Evolutionary conservation across 1,284 basidiomycete species (phyloP), one percentile per base, ranked within the genome.

Genomic region (Ustilago trichophora): DNA sequence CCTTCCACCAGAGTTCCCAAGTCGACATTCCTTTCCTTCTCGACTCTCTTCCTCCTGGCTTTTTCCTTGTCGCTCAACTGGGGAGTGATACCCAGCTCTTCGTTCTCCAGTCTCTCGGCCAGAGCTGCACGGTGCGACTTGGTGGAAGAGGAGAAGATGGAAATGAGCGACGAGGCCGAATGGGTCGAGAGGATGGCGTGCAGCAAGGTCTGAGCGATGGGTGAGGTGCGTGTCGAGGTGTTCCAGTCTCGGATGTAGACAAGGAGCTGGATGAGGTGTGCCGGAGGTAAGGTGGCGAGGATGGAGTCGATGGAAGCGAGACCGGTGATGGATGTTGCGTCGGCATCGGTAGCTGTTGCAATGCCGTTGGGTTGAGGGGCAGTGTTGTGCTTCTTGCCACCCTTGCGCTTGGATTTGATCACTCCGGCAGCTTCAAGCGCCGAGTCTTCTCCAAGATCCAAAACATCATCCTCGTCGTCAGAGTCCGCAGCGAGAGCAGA

Each of bases 211-310:
- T 99, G 95, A 1, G 96, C 95, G 34, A 96, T 86, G n/a, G 84
- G 83, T 58, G 90, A 89, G 19, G 92, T 93, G 76, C 89, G 89
- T 6, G 91, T 90, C 53, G 89, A 90, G 11, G 93, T 89, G 83
- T 98, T 99, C 95, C 95, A 99, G 74, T 91, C 89, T 37, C 91
- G 87, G 29, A 93, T 86, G 82, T 92, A 94, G 35, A 86, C 85
- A 44, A 98, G 84, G 13, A 99, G 86, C 54, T 89, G 88, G 8
- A 89, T 88, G 18, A 98, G 87, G 73, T 95, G 92, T 10, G 87
- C 77, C 2, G 87, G 84, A 0, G 87, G 83, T 6, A 98, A 86
- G 0, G 87, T 88, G 52, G 86, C 85, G 58, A 98, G 84, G 36
- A 97, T 90, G 60, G 88, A 18, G 45, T 80, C 78, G 29, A 80